Evolutionary conservation across 2,329 filamentous ascomycete species (phyloP).

Genomic region (Pestalotiopsis sp.): DNA sequence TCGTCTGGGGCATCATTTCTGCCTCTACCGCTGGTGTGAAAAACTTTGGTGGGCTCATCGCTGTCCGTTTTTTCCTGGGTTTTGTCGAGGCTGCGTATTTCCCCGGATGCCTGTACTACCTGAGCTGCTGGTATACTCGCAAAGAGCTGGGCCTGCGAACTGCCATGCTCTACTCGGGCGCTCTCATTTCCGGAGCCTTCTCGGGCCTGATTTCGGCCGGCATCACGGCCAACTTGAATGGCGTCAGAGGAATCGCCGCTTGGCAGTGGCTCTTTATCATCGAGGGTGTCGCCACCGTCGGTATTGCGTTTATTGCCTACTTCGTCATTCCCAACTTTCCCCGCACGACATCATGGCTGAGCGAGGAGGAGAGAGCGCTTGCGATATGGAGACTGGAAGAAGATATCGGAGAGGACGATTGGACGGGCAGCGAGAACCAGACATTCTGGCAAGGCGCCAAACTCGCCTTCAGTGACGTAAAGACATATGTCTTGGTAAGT

Average conservation of each 20-base stretch:
- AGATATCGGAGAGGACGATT: slow-evolving; percentile 67
- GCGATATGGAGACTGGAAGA: slow-evolving; percentile 65
- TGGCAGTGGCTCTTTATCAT: slow-evolving; percentile 73
- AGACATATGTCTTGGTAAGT: slow-evolving; percentile 60
- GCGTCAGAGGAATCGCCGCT: slow-evolving; percentile 54
- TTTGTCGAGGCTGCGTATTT: slow-evolving; percentile 48
- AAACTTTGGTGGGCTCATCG: slow-evolving; percentile 38
- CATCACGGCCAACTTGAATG: slow-evolving; percentile 68
- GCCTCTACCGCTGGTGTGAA: slow-evolving; percentile 39
- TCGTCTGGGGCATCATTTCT: slow-evolving; percentile 51
- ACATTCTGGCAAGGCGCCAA: slow-evolving; percentile 56
- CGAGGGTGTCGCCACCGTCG: slow-evolving; percentile 67
- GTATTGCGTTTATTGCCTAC: slow-evolving; percentile 57
- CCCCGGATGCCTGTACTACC: slow-evolving; percentile 64
- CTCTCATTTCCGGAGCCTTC: slow-evolving; percentile 72
- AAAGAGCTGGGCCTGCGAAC: slow-evolving; percentile 69
- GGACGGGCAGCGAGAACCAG: slow-evolving; percentile 57
- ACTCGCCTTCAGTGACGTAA: slow-evolving; percentile 58
- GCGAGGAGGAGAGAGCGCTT: slow-evolving; percentile 56
- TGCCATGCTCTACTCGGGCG: slow-evolving; percentile 68
- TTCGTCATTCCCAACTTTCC: slow-evolving; percentile 72
- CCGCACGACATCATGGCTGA: slow-evolving; percentile 58
- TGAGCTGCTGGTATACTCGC: slow-evolving; percentile 70
- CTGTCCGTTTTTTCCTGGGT: slow-evolving; percentile 45
- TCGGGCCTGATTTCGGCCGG: slow-evolving; percentile 67